Evolutionary conservation across 139 green algal genomes (phyloP).

Genomic region (Picochlorum sp.): DNA sequence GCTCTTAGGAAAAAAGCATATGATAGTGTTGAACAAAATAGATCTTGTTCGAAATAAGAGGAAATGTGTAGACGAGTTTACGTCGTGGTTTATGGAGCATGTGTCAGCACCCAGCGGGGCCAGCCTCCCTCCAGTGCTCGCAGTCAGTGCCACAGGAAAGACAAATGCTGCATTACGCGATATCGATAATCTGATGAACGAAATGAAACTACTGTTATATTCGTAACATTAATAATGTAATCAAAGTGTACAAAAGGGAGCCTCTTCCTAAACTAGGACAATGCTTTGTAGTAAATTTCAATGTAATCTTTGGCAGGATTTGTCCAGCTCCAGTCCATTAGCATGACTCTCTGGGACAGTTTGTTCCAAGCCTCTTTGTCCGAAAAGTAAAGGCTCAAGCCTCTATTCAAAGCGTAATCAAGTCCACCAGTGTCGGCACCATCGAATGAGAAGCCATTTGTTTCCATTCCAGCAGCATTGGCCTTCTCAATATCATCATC

Average conservation of each 20-base stretch:
- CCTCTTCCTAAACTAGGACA: slow-evolving; percentile 21
- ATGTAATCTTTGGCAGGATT: slow-evolving; percentile 90
- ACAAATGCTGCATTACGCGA: background rate
- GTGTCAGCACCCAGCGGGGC: background rate
- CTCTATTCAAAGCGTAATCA: slow-evolving; percentile 90
- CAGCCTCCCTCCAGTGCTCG: background rate
- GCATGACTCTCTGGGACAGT: slow-evolving; percentile 55
- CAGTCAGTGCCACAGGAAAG: background rate
- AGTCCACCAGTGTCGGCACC: slow-evolving; percentile 72
- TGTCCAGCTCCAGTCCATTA: slow-evolving; percentile 92
- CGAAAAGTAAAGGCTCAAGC: slow-evolving; percentile 67
- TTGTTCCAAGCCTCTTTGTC: slow-evolving; percentile 59
- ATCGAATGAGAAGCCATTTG: slow-evolving; percentile 81
- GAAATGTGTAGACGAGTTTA: background rate
- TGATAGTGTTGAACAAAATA: slow-evolving; percentile 66
- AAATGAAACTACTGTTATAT: background rate
- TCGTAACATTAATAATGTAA: background rate
- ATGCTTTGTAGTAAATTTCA: slow-evolving; percentile 88
- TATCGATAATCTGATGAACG: background rate
- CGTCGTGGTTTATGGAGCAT: background rate
- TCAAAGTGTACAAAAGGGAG: background rate
- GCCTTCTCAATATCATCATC: slow-evolving; percentile 47
- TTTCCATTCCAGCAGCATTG: slow-evolving; percentile 47
- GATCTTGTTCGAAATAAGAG: slow-evolving; percentile 22
- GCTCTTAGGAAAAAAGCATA: slow-evolving; percentile 21